Evolutionary conservation across 495 filamentous ascomycete genomes (phyloP).

Genomic region (Penicillium silybi): DNA sequence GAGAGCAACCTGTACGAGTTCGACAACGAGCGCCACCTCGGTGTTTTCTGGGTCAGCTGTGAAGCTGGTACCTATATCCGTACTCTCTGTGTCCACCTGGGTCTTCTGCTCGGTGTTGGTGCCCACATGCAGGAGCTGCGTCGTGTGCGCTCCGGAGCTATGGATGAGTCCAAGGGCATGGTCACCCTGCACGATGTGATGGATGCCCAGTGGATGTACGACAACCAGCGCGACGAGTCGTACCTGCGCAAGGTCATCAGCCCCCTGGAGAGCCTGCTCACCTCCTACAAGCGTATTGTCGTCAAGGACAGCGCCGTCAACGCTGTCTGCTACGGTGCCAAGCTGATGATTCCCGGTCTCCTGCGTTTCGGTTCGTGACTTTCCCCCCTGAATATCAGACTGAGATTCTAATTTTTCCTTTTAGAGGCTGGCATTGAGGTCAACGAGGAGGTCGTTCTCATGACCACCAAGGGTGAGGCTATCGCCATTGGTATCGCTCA

Average conservation of each 20-base stretch:
- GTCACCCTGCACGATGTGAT: conserved; percentile 95
- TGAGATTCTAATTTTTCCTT: conserved; percentile 1
- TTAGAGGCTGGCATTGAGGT: conserved; percentile 80
- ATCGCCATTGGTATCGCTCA: conserved; percentile 93
- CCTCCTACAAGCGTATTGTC: conserved; percentile 88
- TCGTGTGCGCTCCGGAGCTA: conserved; percentile 88
- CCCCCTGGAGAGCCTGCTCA: conserved; percentile 87
- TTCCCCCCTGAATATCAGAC: conserved; percentile 10
- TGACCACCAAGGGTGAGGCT: conserved; percentile 98
- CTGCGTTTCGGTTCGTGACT: conserved; percentile 71
- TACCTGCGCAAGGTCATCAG: conserved; percentile 83
- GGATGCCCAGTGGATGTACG: conserved; percentile 89
- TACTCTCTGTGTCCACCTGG: conserved; percentile 94
- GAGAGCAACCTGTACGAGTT: conserved; percentile 95
- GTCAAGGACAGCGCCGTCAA: conserved; percentile 97
- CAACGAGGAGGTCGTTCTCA: conserved; percentile 89
- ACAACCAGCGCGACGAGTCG: conserved; percentile 86
- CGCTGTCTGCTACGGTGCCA: conserved; percentile 96
- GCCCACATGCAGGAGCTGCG: conserved; percentile 98
- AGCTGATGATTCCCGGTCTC: conserved; percentile 95
- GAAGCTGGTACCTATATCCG: conserved; percentile 98
- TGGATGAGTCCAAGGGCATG: conserved; percentile 82
- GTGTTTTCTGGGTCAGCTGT: conserved; percentile 98
- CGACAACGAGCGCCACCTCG: conserved; percentile 95
- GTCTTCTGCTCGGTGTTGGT: conserved; percentile 86